phyloP scores from a whole-genome alignment of 371 early-diverging fungal species.

The Mucor sp. region DNA sequence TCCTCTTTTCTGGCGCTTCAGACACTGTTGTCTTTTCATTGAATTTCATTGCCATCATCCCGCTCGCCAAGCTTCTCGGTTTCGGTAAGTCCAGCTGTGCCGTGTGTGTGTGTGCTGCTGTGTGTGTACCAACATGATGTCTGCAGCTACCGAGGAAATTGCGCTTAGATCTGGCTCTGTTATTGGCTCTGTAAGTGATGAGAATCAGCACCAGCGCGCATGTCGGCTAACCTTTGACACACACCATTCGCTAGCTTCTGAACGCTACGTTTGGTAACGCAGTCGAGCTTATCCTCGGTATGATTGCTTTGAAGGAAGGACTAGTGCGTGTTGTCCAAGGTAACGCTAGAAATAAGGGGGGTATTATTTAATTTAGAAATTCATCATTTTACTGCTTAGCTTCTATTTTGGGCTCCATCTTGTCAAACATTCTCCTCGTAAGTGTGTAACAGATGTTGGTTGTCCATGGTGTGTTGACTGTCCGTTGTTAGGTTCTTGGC shows the following conservation, averaged over 20 bases:
- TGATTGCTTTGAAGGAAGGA: slow-evolving; percentile 81
- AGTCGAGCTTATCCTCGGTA: slow-evolving; percentile 84
- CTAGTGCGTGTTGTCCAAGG: slow-evolving; percentile 83
- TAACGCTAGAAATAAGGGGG: slow-evolving; percentile 4
- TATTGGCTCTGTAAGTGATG: slow-evolving; percentile 36
- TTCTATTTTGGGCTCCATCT: slow-evolving; percentile 83
- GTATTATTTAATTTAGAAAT: background rate
- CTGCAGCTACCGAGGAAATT: slow-evolving; percentile 47
- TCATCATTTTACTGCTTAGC: slow-evolving; percentile 36
- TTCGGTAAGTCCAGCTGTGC: slow-evolving; percentile 28
- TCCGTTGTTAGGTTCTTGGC: slow-evolving; percentile 54
- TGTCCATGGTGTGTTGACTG: background rate
- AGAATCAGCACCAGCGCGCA: background rate
- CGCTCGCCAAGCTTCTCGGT: slow-evolving; percentile 77
- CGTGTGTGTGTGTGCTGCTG: background rate
- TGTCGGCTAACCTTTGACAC: background rate
- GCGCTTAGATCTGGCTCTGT: slow-evolving; percentile 31
- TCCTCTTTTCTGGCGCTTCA: slow-evolving; percentile 49
- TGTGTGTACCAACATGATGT: background rate
- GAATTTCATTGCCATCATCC: slow-evolving; percentile 94
- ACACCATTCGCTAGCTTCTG: no score
- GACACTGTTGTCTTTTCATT: slow-evolving; percentile 67
- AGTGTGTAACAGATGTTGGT: background rate
- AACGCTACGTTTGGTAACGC: slow-evolving; percentile 69
- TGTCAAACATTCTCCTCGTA: slow-evolving; percentile 81